These are phyloP conservation scores for Agaricus sinodeliciosus DNA, from an alignment of 768 basidiomycete genomes.

Conservation along the genomic window DNA sequence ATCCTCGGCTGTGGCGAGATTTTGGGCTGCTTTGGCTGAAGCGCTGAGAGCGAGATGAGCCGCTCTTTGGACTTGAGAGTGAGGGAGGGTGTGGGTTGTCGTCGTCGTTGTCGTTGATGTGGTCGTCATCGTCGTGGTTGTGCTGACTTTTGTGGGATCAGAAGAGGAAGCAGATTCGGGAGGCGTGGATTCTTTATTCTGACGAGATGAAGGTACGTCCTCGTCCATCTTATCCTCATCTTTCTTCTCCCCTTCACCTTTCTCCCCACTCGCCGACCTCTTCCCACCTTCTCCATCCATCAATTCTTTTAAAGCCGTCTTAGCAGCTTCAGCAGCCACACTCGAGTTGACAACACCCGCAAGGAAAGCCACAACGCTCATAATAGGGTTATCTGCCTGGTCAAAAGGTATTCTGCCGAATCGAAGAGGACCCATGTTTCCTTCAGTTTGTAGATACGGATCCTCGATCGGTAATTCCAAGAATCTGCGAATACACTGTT, in stretches of 20 bases:
- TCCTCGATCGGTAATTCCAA: slow-evolving; percentile 96
- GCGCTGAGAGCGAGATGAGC: slow-evolving; percentile 85
- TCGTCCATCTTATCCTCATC: slow-evolving; percentile 45
- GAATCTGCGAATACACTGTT: slow-evolving; percentile 95
- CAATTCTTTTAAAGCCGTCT: slow-evolving; percentile 78
- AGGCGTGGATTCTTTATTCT: slow-evolving; percentile 20
- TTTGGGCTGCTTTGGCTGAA: slow-evolving; percentile 63
- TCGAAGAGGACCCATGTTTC: slow-evolving; percentile 65
- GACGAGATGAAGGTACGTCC: slow-evolving; percentile 20
- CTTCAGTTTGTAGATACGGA: slow-evolving; percentile 76
- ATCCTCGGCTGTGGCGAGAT: slow-evolving; percentile 81
- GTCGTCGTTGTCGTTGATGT: slow-evolving; percentile 21
- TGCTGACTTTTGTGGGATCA: neutral
- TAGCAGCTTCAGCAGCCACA: slow-evolving; percentile 91
- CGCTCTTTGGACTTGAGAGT: slow-evolving; percentile 73
- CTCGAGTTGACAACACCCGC: slow-evolving; percentile 88
- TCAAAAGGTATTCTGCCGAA: slow-evolving; percentile 85
- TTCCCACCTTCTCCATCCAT: slow-evolving; percentile 47
- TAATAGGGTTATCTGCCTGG: slow-evolving; percentile 94
- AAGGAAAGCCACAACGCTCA: slow-evolving; percentile 97
- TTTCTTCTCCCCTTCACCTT: slow-evolving; percentile 26
- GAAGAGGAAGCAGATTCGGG: slow-evolving; percentile 26
- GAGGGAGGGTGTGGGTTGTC: slow-evolving; percentile 41
- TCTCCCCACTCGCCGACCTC: slow-evolving; percentile 25
- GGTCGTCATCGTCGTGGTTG: neutral